phyloP scores from a whole-genome alignment of 257 asterid genomes.

The Primulina tabacum region DNA sequence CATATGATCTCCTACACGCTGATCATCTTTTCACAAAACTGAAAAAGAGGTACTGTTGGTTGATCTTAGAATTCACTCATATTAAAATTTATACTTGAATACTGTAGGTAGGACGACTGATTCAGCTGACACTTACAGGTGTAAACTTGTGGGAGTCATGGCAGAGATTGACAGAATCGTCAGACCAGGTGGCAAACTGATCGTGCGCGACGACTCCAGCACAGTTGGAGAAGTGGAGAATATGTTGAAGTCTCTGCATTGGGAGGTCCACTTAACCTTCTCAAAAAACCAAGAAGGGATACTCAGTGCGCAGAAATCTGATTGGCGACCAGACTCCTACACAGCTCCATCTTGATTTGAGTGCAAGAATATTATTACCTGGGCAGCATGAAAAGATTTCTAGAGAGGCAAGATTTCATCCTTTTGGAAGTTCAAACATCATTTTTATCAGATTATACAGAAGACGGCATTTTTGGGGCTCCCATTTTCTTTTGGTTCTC shows the following conservation, averaged over 20 bases:
- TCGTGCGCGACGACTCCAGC: constrained; percentile 59
- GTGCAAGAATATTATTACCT: neutral
- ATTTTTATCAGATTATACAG: neutral
- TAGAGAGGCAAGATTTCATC: neutral
- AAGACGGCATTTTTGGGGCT: neutral
- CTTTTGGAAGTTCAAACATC: neutral
- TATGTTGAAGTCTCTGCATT: constrained; percentile 68
- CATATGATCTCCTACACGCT: constrained; percentile 81
- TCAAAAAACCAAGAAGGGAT: constrained; percentile 56
- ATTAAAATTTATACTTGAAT: neutral
- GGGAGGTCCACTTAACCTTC: constrained; percentile 62
- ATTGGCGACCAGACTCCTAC: constrained; percentile 64
- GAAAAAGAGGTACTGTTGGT: constrained; percentile 48
- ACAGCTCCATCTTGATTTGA: constrained; percentile 38
- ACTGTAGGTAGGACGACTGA: neutral
- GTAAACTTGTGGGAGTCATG: constrained; percentile 49
- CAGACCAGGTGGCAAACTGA: constrained; percentile 76
- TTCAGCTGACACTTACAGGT: constrained; percentile 41
- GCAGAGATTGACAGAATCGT: constrained; percentile 82
- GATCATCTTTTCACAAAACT: constrained; percentile 78
- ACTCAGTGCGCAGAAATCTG: constrained; percentile 65
- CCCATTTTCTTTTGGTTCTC: neutral
- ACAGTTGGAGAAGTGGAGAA: constrained; percentile 53
- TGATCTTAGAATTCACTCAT: constrained; percentile 3
- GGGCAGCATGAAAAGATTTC: too few species aligned